Conservation (phyloP, 202 grass and related monocot species). For the Schoenoplectus triqueter region DNA sequence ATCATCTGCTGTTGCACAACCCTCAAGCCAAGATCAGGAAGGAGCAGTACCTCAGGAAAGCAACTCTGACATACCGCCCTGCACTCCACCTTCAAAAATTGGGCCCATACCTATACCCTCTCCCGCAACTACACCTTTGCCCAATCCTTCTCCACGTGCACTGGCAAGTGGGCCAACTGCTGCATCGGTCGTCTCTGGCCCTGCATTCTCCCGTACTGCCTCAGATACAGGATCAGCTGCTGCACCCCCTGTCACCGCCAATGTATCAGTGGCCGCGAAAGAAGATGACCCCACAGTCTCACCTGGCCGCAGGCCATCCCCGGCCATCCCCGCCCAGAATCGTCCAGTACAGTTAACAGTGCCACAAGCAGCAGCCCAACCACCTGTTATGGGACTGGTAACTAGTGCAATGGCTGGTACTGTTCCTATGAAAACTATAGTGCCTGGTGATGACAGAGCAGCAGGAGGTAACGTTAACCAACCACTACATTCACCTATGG, state of each 20-base stretch:
- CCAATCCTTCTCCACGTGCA: conserved; percentile 57
- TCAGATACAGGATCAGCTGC: conserved; percentile 57
- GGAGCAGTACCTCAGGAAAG: conserved; percentile 65
- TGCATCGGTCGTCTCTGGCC: conserved; percentile 52
- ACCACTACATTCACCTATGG: conserved; percentile 69
- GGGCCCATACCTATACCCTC: conserved; percentile 44
- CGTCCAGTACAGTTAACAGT: conserved; percentile 46
- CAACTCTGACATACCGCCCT: conserved; percentile 56
- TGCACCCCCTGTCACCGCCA: conserved; percentile 50
- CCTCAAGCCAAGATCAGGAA: conserved; percentile 69
- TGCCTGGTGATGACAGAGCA: conserved; percentile 61
- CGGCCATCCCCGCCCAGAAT: conserved; percentile 28
- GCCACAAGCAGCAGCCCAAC: conserved; percentile 29
- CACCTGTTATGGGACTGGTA: conserved; percentile 45
- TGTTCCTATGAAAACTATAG: conserved; percentile 60
- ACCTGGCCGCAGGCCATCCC: conserved; percentile 63
- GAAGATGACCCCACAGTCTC: conserved; percentile 80
- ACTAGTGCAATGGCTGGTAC: conserved; percentile 60
- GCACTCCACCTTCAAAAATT: conserved; percentile 77
- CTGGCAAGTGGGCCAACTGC: conserved; percentile 50
- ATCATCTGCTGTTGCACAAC: conserved; percentile 53
- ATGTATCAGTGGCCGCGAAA: conserved; percentile 58
- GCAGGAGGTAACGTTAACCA: conserved; percentile 57
- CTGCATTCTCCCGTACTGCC: conserved; percentile 56
- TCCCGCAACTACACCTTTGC: conserved; percentile 41